phyloP scores from a whole-genome alignment of 176 grass and related monocot species.

The Carex littledalei region DNA sequence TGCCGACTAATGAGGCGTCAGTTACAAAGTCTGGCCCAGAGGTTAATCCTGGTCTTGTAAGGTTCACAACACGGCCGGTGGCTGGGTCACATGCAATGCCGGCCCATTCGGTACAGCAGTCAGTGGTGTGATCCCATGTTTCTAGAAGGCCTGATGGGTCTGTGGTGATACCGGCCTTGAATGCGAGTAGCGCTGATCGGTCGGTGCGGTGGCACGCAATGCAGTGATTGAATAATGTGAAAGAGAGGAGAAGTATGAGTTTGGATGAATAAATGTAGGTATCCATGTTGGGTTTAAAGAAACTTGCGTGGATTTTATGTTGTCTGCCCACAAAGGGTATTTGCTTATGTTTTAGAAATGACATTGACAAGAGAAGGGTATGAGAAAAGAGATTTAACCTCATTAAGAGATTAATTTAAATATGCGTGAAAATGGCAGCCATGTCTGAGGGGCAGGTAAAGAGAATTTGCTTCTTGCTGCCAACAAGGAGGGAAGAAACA shows the following conservation, averaged over 20 bases:
- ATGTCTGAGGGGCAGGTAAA: slow-evolving; percentile 18
- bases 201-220: slow-evolving; percentile 28
- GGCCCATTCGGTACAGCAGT: slow-evolving; percentile 31
- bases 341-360: not conserved
- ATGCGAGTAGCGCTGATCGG: slow-evolving; percentile 27
- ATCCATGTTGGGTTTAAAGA: slow-evolving; percentile 2
- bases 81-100: slow-evolving; percentile 28
- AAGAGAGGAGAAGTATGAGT: not conserved
- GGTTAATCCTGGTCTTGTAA: slow-evolving; percentile 20
- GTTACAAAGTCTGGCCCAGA: slow-evolving; percentile 14
- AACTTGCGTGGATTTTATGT: not conserved
- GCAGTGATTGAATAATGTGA: not conserved
- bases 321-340: not conserved
- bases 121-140: slow-evolving; percentile 26
- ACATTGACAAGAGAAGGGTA: not conserved
- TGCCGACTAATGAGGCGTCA: slow-evolving; percentile 24
- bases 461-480: not conserved
- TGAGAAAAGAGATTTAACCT: not conserved
- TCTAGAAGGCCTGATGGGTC: slow-evolving; percentile 33
- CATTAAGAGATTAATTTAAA: not conserved
- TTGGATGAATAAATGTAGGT: slow-evolving; percentile 2
- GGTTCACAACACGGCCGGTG: slow-evolving; percentile 26
- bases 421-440: not conserved
- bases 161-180: slow-evolving; percentile 28
- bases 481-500: not conserved